phyloP scores from a whole-genome alignment of 2,329 filamentous ascomycete genomes.

The Fusarium udum region DNA sequence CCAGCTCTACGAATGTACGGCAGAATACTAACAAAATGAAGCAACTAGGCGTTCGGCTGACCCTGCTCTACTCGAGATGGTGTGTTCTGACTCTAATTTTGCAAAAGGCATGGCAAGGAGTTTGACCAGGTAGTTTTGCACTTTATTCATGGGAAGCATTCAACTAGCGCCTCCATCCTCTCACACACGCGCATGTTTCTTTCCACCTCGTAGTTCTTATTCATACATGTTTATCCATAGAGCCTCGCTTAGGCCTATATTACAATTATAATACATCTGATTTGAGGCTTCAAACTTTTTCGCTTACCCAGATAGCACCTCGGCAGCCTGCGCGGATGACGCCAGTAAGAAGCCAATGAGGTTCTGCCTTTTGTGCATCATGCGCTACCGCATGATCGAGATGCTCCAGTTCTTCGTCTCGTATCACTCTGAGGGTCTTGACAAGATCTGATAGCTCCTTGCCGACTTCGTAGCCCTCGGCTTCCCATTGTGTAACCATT shows the following conservation, averaged over 20 bases:
- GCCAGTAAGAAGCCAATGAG: slow-evolving; percentile 88
- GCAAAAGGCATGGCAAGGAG: slow-evolving; percentile 40
- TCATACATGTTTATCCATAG: slow-evolving; percentile 30
- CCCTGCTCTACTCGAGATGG: background rate
- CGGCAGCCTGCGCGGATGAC: slow-evolving; percentile 90
- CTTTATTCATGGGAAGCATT: slow-evolving; percentile 28
- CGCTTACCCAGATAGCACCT: slow-evolving; percentile 91
- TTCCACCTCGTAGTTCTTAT: slow-evolving; percentile 17
- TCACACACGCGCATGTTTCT: slow-evolving; percentile 12
- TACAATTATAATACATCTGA: slow-evolving; percentile 44
- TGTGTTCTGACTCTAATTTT: slow-evolving; percentile 14
- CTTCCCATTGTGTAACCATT: slow-evolving; percentile 81
- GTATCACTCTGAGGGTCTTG: slow-evolving; percentile 78
- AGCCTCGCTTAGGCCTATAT: slow-evolving; percentile 19
- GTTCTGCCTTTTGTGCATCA: slow-evolving; percentile 88
- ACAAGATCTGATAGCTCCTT: slow-evolving; percentile 80
- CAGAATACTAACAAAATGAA: slow-evolving; percentile 44
- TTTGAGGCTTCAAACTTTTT: slow-evolving; percentile 64
- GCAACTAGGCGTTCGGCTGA: slow-evolving; percentile 45
- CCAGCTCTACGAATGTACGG: background rate
- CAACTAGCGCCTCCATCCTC: slow-evolving; percentile 16
- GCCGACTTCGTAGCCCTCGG: slow-evolving; percentile 80
- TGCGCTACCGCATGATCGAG: slow-evolving; percentile 94
- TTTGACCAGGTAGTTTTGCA: slow-evolving; percentile 27
- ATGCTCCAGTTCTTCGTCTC: slow-evolving; percentile 97